Evolutionary conservation across 192 early-diverging fungal species (phyloP).

Genomic region (Allomyces macrogynus): DNA sequence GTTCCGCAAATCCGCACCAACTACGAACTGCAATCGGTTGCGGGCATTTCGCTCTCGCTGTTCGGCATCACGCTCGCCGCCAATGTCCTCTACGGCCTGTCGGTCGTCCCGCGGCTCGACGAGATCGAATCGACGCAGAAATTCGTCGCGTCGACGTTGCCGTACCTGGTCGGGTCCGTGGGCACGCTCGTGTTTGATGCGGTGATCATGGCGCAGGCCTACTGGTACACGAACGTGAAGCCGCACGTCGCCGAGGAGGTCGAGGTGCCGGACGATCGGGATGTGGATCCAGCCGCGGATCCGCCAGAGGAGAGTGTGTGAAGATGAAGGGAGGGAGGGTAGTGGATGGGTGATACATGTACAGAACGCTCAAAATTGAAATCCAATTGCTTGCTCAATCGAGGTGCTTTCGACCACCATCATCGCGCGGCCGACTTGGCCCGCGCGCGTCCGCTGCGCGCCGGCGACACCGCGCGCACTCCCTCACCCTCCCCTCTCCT

Average conservation of each 20-base stretch:
- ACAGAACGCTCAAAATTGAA: too few relatives aligned
- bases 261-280: neutral
- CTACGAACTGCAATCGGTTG: conserved; percentile 11
- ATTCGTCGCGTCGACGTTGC: conserved; percentile 12
- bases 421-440: too few relatives aligned
- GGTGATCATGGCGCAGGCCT: conserved; percentile 13
- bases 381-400: too few relatives aligned
- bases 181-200: conserved; percentile 18
- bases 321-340: too few relatives aligned
- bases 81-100: conserved; percentile 18
- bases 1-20: conserved; percentile 23
- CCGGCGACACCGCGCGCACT: too few relatives aligned
- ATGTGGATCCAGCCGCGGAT: too few relatives aligned
- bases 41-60: conserved; percentile 15
- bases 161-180: conserved; percentile 18
- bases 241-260: neutral
- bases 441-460: too few relatives aligned
- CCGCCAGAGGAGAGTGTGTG: too few relatives aligned
- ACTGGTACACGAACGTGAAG: conserved; percentile 5
- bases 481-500: too few relatives aligned
- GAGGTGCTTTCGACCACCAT: too few relatives aligned
- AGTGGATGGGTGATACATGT: too few relatives aligned
- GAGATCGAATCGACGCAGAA: neutral
- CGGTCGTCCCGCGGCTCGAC: conserved; percentile 14
- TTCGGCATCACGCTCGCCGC: conserved; percentile 19